Conservation (phyloP, 306 rosid genomes). For the Parietaria judaica region DNA sequence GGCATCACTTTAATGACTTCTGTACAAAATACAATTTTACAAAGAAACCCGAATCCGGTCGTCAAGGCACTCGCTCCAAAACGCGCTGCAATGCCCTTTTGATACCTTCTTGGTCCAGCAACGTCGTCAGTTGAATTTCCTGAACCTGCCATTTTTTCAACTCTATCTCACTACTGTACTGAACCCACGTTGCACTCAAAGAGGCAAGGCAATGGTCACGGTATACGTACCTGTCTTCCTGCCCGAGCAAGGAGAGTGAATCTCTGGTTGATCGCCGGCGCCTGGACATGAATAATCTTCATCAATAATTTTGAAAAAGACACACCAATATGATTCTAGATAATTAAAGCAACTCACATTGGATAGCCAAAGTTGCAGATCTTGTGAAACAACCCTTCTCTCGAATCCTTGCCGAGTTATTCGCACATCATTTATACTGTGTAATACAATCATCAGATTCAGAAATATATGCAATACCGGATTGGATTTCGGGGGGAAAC, state of each 20-base stretch:
- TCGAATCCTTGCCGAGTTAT: conserved; percentile 88
- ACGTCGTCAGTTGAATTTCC: conserved; percentile 70
- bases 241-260: conserved; percentile 94
- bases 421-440: conserved; percentile 65
- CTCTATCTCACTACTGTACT: background rate
- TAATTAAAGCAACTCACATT: conserved; percentile 46
- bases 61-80: conserved; percentile 74
- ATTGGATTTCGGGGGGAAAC: background rate
- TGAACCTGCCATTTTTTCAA: conserved; percentile 50
- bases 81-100: conserved; percentile 84
- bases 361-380: conserved; percentile 79
- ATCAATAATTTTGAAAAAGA: background rate
- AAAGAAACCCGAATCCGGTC: background rate
- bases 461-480: conserved; percentile 2
- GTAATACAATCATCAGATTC: conserved; percentile 15
- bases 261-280: conserved; percentile 57
- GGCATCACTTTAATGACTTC: conserved; percentile 5
- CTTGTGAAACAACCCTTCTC: conserved; percentile 93
- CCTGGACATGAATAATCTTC: conserved; percentile 23
- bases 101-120: conserved; percentile 88
- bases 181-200: too few species aligned
- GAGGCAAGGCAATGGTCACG: too few species aligned
- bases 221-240: conserved; percentile 66
- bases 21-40: conserved; percentile 17
- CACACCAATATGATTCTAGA: too few species aligned